These are phyloP conservation scores for Phytomonas sp. DNA, from an alignment of 208 protist genomes.

Conservation along the genomic window DNA sequence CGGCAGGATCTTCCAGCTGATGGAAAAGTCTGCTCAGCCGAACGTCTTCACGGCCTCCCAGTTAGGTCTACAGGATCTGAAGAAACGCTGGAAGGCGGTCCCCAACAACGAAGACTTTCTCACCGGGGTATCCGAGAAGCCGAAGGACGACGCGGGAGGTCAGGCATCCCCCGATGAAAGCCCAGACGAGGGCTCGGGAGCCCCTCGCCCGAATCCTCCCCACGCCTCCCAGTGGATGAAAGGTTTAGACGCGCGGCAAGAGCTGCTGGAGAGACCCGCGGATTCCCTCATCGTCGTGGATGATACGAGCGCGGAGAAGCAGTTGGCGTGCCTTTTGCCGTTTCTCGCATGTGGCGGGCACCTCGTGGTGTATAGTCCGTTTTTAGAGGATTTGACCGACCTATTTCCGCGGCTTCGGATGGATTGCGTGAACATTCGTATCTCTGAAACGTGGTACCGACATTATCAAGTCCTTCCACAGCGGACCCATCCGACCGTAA, in stretches of 20 bases:
- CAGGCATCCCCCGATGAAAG: not conserved
- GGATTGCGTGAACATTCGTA: slow-evolving; percentile 75
- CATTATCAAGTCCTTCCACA: slow-evolving; percentile 90
- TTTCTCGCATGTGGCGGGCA: slow-evolving; percentile 71
- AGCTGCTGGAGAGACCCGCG: slow-evolving; percentile 40
- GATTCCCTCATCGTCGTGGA: slow-evolving; percentile 77
- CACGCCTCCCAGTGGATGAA: slow-evolving; percentile 59
- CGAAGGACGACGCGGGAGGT: slow-evolving; percentile 1
- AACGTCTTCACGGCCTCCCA: slow-evolving; percentile 51
- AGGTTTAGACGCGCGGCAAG: slow-evolving; percentile 49
- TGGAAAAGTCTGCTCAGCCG: slow-evolving; percentile 73
- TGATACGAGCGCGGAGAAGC: slow-evolving; percentile 23
- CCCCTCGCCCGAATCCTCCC: slow-evolving; percentile 1
- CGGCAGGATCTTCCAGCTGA: slow-evolving; percentile 70
- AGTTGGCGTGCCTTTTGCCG: slow-evolving; percentile 50
- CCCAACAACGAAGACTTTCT: slow-evolving; percentile 71
- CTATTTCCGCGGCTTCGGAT: slow-evolving; percentile 54
- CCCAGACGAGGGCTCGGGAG: slow-evolving; percentile 6
- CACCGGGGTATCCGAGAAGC: slow-evolving; percentile 29
- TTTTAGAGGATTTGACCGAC: slow-evolving; percentile 61
- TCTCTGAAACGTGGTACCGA: slow-evolving; percentile 91
- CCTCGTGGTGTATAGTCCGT: slow-evolving; percentile 84
- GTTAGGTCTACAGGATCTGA: slow-evolving; percentile 47
- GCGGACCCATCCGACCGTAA: slow-evolving; percentile 91
- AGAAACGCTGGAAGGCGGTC: slow-evolving; percentile 80